Conservation (phyloP, 306 rosid species). For the Canavalia ensiformis region DNA sequence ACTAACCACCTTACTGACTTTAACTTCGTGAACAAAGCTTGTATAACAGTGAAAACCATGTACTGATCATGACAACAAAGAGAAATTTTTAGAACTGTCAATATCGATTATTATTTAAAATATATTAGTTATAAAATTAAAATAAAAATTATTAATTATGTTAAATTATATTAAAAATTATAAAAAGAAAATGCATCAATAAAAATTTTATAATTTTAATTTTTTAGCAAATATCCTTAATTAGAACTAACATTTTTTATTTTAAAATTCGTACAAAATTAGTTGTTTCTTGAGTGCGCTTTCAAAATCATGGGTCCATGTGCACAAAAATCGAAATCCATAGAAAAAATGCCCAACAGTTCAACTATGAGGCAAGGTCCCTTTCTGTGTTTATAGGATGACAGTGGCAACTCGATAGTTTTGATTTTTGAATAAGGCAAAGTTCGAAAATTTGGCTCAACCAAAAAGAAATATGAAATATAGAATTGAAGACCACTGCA, state of each 20-base stretch:
- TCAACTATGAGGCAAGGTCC: neutral
- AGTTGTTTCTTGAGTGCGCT: neutral
- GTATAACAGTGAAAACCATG: neutral
- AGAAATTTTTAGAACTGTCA: neutral
- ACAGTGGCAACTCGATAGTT: neutral
- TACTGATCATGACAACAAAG: neutral
- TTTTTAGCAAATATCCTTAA: too few relatives aligned
- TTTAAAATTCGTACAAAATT: neutral
- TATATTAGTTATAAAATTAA: too few relatives aligned
- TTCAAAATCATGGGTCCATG: slow-evolving; percentile 23
- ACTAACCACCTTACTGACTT: neutral
- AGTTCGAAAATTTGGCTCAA: neutral
- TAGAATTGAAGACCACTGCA: neutral
- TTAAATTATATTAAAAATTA: too few relatives aligned
- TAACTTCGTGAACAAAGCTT: neutral
- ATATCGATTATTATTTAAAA: too few relatives aligned
- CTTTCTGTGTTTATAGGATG: neutral
- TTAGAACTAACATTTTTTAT: too few relatives aligned
- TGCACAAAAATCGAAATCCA: neutral
- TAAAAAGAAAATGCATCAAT: too few relatives aligned
- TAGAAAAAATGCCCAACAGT: neutral
- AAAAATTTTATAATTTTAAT: too few relatives aligned
- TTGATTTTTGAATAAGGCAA: neutral
- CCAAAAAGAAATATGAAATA: neutral
- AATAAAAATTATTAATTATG: too few relatives aligned